Evolutionary conservation across 208 protist species (phyloP).

Genomic region (Leishmania braziliensis): DNA sequence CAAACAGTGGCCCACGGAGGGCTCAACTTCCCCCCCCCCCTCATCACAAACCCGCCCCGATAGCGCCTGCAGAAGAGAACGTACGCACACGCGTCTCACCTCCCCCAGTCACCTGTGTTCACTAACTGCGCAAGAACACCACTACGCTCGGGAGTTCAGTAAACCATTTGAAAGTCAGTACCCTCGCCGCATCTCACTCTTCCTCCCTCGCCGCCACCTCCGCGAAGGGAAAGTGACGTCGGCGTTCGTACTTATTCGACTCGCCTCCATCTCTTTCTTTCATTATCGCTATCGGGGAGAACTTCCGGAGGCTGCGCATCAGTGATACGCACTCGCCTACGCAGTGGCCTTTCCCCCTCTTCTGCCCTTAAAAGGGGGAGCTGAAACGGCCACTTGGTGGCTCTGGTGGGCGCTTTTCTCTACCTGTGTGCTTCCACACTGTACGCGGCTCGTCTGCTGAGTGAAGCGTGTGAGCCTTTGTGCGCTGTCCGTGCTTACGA

Average conservation of each 20-base stretch:
- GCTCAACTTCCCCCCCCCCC: background rate
- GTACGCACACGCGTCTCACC: background rate
- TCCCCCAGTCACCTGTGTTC: background rate
- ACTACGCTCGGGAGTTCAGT: background rate
- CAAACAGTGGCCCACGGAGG: background rate
- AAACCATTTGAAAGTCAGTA: background rate
- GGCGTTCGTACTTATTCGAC: no score
- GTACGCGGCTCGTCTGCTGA: background rate
- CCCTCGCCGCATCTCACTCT: background rate
- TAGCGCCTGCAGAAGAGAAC: background rate
- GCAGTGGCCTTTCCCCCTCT: background rate
- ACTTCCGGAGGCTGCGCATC: background rate
- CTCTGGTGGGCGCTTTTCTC: background rate
- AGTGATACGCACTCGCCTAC: background rate
- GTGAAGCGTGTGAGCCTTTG: background rate
- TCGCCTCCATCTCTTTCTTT: background rate
- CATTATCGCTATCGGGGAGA: background rate
- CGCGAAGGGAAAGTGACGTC: background rate
- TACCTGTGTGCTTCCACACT: background rate
- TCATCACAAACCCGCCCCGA: background rate
- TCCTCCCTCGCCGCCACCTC: background rate
- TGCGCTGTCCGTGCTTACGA: background rate
- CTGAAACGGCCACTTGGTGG: background rate
- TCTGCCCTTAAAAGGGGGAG: background rate
- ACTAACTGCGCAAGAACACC: background rate